Percentiles rank a stretch among this genome's conserved stretches.
Evolutionary conservation across 352 stramenopile genomes (phyloP).

Genomic region (Phytophthora sp.): DNA sequence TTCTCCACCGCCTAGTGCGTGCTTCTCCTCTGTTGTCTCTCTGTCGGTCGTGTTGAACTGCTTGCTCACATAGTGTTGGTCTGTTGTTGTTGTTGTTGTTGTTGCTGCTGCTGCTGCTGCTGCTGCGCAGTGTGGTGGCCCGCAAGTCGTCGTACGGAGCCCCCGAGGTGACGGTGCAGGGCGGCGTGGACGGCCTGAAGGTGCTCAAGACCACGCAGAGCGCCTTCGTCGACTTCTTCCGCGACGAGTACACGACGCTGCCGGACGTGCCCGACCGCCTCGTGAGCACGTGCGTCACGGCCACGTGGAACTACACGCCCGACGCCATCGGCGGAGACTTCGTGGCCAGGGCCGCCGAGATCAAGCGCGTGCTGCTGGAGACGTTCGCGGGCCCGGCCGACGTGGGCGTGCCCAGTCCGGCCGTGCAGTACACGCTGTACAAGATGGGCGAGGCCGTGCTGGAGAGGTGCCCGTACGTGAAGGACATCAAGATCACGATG

Average conservation of each 20-base stretch:
- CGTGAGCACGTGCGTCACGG: slow-evolving; percentile 75
- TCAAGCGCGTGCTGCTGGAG: slow-evolving; percentile 78
- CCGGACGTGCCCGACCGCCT: slow-evolving; percentile 79
- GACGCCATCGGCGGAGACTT: slow-evolving; percentile 45
- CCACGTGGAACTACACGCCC: slow-evolving; percentile 76
- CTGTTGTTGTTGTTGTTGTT: not conserved
- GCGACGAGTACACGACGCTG: slow-evolving; percentile 81
- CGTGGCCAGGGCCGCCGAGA: slow-evolving; percentile 46
- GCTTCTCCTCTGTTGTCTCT: not conserved
- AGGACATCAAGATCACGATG: slow-evolving; percentile 81
- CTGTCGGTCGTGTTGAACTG: not conserved
- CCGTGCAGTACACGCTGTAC: slow-evolving; percentile 86
- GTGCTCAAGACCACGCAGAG: slow-evolving; percentile 92
- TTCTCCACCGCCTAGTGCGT: slow-evolving; percentile 70
- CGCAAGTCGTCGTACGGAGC: slow-evolving; percentile 48
- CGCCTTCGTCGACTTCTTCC: slow-evolving; percentile 88
- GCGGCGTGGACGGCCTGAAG: slow-evolving; percentile 69
- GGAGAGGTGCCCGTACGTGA: slow-evolving; percentile 64
- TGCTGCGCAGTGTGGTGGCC: slow-evolving; percentile 47
- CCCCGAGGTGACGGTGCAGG: slow-evolving; percentile 53
- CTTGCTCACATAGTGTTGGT: not conserved
- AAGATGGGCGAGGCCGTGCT: slow-evolving; percentile 88
- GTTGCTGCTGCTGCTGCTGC: not conserved
- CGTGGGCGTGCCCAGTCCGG: slow-evolving; percentile 72
- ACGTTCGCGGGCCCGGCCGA: slow-evolving; percentile 82